These are phyloP conservation scores for Chrysoporthe puriensis DNA, from an alignment of 2,329 filamentous ascomycete species.

Conservation along the genomic window DNA sequence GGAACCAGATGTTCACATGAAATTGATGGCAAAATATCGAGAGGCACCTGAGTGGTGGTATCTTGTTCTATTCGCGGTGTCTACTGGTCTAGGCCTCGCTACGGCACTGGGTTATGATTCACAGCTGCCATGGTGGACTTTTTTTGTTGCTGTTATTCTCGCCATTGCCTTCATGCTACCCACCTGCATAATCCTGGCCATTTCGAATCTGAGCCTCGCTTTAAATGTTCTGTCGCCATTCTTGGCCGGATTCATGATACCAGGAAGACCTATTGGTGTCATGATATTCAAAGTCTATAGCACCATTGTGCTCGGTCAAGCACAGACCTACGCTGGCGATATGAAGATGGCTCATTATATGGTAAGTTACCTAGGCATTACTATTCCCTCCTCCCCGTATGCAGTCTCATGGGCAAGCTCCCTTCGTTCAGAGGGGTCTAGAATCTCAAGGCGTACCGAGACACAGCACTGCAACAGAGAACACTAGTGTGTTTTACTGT, in stretches of 20 bases:
- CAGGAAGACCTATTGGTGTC: slow-evolving; percentile 57
- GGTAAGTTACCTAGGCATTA: slow-evolving; percentile 11
- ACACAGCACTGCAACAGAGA: too few relatives aligned
- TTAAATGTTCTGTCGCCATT: slow-evolving; percentile 59
- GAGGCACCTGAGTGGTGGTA: slow-evolving; percentile 62
- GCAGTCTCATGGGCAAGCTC: too few relatives aligned
- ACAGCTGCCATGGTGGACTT: slow-evolving; percentile 57
- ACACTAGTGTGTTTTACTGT: too few relatives aligned
- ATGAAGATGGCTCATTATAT: slow-evolving; percentile 45
- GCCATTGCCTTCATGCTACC: slow-evolving; percentile 51
- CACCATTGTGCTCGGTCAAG: slow-evolving; percentile 43
- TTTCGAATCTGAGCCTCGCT: slow-evolving; percentile 55
- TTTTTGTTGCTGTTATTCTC: slow-evolving; percentile 53
- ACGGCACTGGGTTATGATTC: slow-evolving; percentile 51
- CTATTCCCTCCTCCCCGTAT: background rate
- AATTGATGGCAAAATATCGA: slow-evolving; percentile 57
- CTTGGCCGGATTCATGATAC: slow-evolving; percentile 62
- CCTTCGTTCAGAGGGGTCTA: too few relatives aligned
- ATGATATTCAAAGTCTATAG: slow-evolving; percentile 61
- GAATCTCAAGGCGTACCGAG: too few relatives aligned
- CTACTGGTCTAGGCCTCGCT: slow-evolving; percentile 52
- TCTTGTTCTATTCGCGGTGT: slow-evolving; percentile 44
- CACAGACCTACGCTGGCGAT: slow-evolving; percentile 40
- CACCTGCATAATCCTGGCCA: slow-evolving; percentile 50
- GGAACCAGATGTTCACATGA: slow-evolving; percentile 53